A percentile compares a stretch with the other conserved stretches of the same genome.
Evolutionary conservation across 805 yeast species (phyloP).

Genomic region (Ogataea nonfermentans): DNA sequence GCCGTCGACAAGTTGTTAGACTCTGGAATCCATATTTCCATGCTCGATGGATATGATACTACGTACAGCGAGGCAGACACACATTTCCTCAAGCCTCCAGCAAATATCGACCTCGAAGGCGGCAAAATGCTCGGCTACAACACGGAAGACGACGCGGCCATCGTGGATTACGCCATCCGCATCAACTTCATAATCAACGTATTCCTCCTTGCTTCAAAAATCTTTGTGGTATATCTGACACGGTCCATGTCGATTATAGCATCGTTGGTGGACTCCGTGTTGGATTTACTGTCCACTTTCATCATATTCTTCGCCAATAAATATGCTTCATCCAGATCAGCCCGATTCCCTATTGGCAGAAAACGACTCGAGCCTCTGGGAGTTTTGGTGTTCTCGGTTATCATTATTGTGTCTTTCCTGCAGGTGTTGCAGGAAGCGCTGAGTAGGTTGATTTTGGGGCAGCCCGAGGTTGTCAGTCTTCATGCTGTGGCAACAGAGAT

Average conservation of each 20-base stretch:
- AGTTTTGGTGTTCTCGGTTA: conserved; percentile 66
- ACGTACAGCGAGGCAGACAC: conserved; percentile 23
- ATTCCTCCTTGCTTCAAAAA: conserved; percentile 57
- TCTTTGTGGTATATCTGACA: conserved; percentile 59
- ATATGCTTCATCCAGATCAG: conserved; percentile 38
- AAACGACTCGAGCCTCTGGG: conserved; percentile 77
- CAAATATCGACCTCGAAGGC: conserved; percentile 56
- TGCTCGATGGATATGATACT: conserved; percentile 60
- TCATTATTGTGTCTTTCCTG: conserved; percentile 67
- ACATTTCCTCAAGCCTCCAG: conserved; percentile 46
- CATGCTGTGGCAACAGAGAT: conserved; percentile 51
- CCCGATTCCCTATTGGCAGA: conserved; percentile 65
- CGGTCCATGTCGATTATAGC: conserved; percentile 75
- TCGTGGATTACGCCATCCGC: conserved; percentile 59
- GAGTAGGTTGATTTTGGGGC: conserved; percentile 39
- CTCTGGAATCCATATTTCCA: conserved; percentile 63
- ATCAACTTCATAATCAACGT: conserved; percentile 63
- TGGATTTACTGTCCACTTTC: conserved; percentile 72
- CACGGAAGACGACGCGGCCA: conserved; percentile 38
- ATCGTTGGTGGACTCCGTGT: conserved; percentile 70
- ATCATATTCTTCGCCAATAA: conserved; percentile 64
- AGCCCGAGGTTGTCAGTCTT: conserved; percentile 44
- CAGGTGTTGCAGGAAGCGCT: conserved; percentile 70
- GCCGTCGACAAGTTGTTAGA: conserved; percentile 67
- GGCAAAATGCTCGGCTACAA: conserved; percentile 52